Percentiles rank a stretch among this genome's conserved stretches.
These are phyloP conservation scores for Verruconis gallopava DNA, from an alignment of 2,329 filamentous ascomycete species.

Conservation along the genomic window DNA sequence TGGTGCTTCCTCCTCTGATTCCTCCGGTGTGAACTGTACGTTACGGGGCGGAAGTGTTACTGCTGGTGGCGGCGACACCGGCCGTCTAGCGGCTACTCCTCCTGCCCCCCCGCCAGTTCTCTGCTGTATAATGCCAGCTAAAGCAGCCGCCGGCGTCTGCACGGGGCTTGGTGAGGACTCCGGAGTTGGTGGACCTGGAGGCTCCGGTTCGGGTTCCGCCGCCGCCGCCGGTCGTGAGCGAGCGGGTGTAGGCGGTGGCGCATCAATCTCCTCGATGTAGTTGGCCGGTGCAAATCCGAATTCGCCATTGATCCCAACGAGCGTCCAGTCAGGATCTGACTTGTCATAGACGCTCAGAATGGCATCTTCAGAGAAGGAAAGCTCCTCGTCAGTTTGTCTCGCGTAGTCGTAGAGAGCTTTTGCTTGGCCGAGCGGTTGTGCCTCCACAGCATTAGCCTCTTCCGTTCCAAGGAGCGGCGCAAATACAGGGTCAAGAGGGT, in stretches of 20 bases:
- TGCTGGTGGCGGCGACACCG: constrained; percentile 39
- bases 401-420: constrained; percentile 98
- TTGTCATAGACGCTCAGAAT: constrained; percentile 74
- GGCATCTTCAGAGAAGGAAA: constrained; percentile 87
- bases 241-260: constrained; percentile 31
- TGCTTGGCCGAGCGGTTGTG: constrained; percentile 53
- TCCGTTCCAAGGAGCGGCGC: no score
- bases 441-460: constrained; percentile 32
- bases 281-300: constrained; percentile 94
- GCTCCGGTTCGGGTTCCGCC: constrained; percentile 24
- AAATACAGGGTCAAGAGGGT: not conserved
- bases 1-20: constrained; percentile 50
- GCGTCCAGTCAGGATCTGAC: constrained; percentile 90
- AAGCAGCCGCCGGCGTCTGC: constrained; percentile 43
- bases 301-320: constrained; percentile 72
- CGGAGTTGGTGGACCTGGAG: constrained; percentile 28
- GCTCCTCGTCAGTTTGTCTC: constrained; percentile 91
- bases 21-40: constrained; percentile 49
- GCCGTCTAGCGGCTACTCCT: constrained; percentile 16
- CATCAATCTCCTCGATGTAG: constrained; percentile 63
- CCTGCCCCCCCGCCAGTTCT: constrained; percentile 26
- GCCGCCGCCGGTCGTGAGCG: constrained; percentile 22
- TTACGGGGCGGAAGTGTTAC: constrained; percentile 35
- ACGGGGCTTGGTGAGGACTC: constrained; percentile 31
- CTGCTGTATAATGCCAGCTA: constrained; percentile 41